Conservation (phyloP, 495 filamentous ascomycete genomes). For the Trichoderma gamsii region DNA sequence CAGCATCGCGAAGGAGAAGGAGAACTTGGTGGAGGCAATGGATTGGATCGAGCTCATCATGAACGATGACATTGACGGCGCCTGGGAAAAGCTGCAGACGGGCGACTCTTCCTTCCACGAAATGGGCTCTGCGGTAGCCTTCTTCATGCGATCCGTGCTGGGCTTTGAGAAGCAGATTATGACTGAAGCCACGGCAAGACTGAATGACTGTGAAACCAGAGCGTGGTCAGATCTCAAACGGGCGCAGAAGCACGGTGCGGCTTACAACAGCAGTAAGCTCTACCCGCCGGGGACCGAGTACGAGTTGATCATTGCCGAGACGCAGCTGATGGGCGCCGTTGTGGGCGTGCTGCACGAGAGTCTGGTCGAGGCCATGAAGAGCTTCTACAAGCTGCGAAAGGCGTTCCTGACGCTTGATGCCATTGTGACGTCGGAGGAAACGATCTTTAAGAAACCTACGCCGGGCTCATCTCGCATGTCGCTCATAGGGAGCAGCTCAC, state of each 20-base stretch:
- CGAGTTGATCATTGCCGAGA: constrained; percentile 64
- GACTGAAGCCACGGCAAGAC: constrained; percentile 68
- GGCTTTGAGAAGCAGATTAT: constrained; percentile 96
- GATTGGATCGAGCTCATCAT: constrained; percentile 58
- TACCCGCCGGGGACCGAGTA: constrained; percentile 84
- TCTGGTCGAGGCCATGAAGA: constrained; percentile 81
- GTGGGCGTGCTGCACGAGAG: constrained; percentile 88
- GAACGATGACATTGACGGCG: constrained; percentile 87
- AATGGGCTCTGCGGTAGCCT: constrained; percentile 73
- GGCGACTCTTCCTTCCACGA: constrained; percentile 87
- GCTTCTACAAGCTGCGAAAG: constrained; percentile 88
- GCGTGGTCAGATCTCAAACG: constrained; percentile 74
- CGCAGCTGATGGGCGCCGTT: constrained; percentile 84
- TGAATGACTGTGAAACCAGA: constrained; percentile 71
- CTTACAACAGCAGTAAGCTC: constrained; percentile 43
- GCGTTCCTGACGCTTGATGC: constrained; percentile 79
- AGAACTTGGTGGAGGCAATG: constrained; percentile 46
- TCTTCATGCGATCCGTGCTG: constrained; percentile 78
- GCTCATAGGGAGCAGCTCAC: background rate
- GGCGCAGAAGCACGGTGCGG: constrained; percentile 48
- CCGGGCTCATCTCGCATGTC: background rate
- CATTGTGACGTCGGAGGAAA: constrained; percentile 49
- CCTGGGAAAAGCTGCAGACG: constrained; percentile 64
- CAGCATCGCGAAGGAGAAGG: constrained; percentile 22
- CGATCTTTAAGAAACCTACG: constrained; percentile 27